phyloP scores from a whole-genome alignment of 345 rosid genomes.

The Linum lewisii region DNA sequence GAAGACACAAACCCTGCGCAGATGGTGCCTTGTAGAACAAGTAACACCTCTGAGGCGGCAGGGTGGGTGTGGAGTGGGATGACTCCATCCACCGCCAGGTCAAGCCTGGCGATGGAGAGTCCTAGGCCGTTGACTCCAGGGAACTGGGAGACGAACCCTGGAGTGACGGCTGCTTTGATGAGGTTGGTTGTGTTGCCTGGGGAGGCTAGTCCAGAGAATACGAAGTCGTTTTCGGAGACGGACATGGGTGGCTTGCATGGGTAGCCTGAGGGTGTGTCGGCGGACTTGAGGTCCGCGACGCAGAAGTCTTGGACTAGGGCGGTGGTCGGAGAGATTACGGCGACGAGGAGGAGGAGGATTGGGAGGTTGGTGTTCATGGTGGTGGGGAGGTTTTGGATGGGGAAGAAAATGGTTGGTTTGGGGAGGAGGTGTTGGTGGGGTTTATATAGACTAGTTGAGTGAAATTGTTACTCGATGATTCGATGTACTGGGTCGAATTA shows the following conservation, averaged over 20 bases:
- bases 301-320: slow-evolving; percentile 69
- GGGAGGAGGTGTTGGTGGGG: too few relatives aligned
- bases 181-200: slow-evolving; percentile 57
- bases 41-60: slow-evolving; percentile 45
- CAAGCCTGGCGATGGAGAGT: slow-evolving; percentile 62
- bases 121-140: slow-evolving; percentile 74
- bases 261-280: slow-evolving; percentile 63
- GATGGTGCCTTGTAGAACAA: slow-evolving; percentile 48
- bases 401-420: too few relatives aligned
- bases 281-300: slow-evolving; percentile 43
- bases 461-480: too few relatives aligned
- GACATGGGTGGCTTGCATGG: slow-evolving; percentile 44
- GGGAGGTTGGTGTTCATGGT: neutral
- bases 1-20: slow-evolving; percentile 78
- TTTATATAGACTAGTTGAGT: too few relatives aligned
- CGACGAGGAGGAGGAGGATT: slow-evolving; percentile 21
- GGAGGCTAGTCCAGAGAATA: slow-evolving; percentile 43
- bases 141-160: slow-evolving; percentile 48
- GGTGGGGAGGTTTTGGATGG: neutral
- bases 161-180: slow-evolving; percentile 72
- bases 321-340: slow-evolving; percentile 39
- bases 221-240: slow-evolving; percentile 58
- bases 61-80: slow-evolving; percentile 85
- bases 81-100: slow-evolving; percentile 61
- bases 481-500: too few relatives aligned